Evolutionary conservation across 305 asterid genomes (phyloP).

Genomic region (Rubia peregrina): DNA sequence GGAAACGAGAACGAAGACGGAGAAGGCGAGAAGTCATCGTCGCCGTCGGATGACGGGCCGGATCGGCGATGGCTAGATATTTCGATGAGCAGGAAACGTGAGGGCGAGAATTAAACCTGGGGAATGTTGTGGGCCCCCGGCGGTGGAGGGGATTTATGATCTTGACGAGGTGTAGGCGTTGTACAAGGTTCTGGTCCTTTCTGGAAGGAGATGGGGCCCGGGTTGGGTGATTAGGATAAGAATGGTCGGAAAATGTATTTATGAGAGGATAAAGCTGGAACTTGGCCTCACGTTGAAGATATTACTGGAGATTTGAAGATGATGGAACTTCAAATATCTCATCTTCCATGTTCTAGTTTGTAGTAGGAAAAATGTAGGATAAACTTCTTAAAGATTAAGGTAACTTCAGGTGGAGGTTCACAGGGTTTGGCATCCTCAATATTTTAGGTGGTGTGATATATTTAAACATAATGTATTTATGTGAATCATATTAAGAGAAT

Average conservation of each 20-base stretch:
- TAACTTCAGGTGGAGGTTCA: not conserved
- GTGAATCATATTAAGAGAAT: too few species aligned
- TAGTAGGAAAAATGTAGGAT: not conserved
- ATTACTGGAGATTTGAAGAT: not conserved
- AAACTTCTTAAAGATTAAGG: not conserved
- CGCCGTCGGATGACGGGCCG: slow-evolving; percentile 19
- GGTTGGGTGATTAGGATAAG: not conserved
- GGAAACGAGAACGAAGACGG: slow-evolving; percentile 18
- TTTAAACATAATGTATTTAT: not conserved
- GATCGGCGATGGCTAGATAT: slow-evolving; percentile 17
- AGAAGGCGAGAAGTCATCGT: slow-evolving; percentile 20
- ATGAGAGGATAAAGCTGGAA: not conserved
- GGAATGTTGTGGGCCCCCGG: slow-evolving; percentile 9
- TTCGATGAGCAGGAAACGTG: slow-evolving; percentile 5
- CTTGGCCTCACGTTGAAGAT: not conserved
- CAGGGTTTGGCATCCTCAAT: not conserved
- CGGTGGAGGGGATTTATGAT: not conserved
- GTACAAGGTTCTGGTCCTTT: slow-evolving; percentile 15
- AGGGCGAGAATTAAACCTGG: slow-evolving; percentile 12
- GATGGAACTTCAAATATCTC: not conserved
- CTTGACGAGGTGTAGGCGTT: slow-evolving; percentile 7
- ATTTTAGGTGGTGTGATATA: not conserved
- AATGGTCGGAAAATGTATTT: not conserved
- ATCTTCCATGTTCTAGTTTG: not conserved
- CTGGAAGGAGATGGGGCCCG: slow-evolving; percentile 15